Evolutionary conservation across 768 basidiomycete species (phyloP).

Genomic region (Coprinopsis marcescibilis): DNA sequence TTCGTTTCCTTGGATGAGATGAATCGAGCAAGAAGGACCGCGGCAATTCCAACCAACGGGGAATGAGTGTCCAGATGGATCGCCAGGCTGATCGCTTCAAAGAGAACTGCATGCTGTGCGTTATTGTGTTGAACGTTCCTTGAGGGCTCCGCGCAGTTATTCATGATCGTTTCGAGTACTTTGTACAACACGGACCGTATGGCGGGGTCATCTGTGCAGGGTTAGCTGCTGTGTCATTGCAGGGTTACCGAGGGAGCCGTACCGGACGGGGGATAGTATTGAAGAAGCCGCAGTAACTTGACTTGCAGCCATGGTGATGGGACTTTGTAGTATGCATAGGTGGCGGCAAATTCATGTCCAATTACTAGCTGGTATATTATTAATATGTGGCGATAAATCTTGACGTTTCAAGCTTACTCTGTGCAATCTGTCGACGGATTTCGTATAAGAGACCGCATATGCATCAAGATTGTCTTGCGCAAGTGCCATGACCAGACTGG

Average conservation of each 20-base stretch:
- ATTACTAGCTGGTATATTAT: constrained; percentile 64
- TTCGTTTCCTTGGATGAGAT: constrained; percentile 99
- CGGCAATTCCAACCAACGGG: constrained; percentile 80
- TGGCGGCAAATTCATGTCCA: constrained; percentile 80
- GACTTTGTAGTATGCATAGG: constrained; percentile 96
- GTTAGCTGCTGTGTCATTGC: constrained; percentile 4
- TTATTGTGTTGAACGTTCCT: constrained; percentile 98
- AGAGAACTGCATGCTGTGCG: constrained; percentile 95
- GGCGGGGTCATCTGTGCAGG: constrained; percentile 70
- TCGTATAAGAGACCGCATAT: constrained; percentile 88
- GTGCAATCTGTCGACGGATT: constrained; percentile 85
- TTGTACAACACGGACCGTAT: constrained; percentile 71
- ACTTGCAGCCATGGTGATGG: constrained; percentile 98
- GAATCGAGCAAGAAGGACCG: constrained; percentile 88
- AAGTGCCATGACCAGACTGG: constrained; percentile 88
- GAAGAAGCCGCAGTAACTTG: constrained; percentile 85
- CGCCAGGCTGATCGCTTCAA: constrained; percentile 94
- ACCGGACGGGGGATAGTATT: constrained; percentile 97
- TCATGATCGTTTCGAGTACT: constrained; percentile 86
- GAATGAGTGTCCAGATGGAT: constrained; percentile 94
- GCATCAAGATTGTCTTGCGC: constrained; percentile 93
- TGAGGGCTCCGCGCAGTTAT: constrained; percentile 83
- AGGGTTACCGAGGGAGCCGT: constrained; percentile 17
- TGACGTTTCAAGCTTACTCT: constrained; percentile 44
- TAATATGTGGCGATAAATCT: constrained; percentile 4